Percentiles rank a stretch among this genome's conserved stretches.
phyloP scores from a whole-genome alignment of 257 asterid species.

The Solanum commersonii region DNA sequence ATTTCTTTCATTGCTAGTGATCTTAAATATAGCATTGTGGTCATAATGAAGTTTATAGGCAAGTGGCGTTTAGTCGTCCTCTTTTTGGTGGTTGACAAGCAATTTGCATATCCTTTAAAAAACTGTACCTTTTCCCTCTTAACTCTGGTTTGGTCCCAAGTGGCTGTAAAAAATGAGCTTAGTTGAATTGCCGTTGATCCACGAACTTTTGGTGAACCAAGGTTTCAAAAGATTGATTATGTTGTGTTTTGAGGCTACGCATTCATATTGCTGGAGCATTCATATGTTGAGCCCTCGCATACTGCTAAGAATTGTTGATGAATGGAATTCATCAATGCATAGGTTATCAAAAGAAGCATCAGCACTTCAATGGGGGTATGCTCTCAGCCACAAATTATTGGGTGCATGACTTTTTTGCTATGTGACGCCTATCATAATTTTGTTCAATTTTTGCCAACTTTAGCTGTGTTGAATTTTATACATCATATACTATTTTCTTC shows the following conservation, averaged over 20 bases:
- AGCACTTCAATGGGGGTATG: neutral
- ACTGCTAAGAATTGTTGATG: neutral
- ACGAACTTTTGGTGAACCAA: neutral
- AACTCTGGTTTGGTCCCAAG: neutral
- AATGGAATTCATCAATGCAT: neutral
- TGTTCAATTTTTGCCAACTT: neutral
- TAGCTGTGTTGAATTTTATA: neutral
- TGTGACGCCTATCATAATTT: neutral
- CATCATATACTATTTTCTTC: neutral
- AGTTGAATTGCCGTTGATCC: neutral
- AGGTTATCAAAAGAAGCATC: neutral
- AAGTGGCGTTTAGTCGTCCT: neutral
- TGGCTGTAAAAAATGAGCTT: neutral
- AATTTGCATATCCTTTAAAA: neutral
- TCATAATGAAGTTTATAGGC: neutral
- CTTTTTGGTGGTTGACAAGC: neutral
- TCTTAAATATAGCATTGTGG: neutral
- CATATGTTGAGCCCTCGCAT: neutral
- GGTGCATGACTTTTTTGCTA: too few relatives aligned
- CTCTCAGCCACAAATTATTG: neutral
- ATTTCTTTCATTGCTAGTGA: neutral
- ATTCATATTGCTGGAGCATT: neutral
- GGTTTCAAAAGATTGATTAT: too few relatives aligned
- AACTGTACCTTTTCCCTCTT: neutral
- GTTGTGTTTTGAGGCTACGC: neutral